Evolutionary conservation across 202 grass and related monocot species (phyloP).

Genomic region (Panicum virgatum): DNA sequence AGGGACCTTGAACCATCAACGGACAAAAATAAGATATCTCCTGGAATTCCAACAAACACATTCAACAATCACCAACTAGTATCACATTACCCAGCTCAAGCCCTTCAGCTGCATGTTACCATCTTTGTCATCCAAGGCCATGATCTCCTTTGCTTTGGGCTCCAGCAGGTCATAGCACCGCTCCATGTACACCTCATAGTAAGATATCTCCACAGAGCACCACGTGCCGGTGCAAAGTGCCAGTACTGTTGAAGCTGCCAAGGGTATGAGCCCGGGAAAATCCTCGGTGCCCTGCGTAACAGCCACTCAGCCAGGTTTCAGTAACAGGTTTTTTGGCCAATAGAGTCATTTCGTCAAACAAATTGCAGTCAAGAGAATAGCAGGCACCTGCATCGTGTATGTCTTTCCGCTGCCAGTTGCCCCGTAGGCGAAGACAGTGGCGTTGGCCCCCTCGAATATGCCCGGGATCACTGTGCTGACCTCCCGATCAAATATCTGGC

Average conservation of each 20-base stretch:
- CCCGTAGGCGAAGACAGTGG: conserved; percentile 77
- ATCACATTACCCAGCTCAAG: conserved; percentile 73
- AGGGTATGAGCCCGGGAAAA: conserved; percentile 63
- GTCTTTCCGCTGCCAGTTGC: conserved; percentile 91
- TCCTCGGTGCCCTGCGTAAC: conserved; percentile 69
- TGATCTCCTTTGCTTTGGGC: conserved; percentile 85
- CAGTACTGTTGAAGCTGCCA: conserved; percentile 62
- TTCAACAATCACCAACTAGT: background rate
- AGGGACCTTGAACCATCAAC: conserved; percentile 52
- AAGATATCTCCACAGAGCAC: conserved; percentile 67
- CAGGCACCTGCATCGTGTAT: conserved; percentile 74
- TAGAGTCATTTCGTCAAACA: conserved; percentile 14
- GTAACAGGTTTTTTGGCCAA: background rate
- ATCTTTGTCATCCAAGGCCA: conserved; percentile 79
- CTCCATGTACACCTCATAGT: conserved; percentile 96
- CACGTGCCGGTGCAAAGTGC: conserved; percentile 53
- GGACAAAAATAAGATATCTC: conserved; percentile 22
- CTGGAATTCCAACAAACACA: conserved; percentile 21
- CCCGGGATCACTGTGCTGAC: conserved; percentile 61
- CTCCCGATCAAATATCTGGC: conserved; percentile 78
- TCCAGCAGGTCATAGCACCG: conserved; percentile 84
- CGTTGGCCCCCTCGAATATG: conserved; percentile 68
- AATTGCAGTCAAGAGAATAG: background rate
- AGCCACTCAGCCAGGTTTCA: conserved; percentile 13
- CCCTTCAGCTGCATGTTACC: conserved; percentile 82